Conservation (phyloP, 208 protist species). For the Hexamita inflata region DNA sequence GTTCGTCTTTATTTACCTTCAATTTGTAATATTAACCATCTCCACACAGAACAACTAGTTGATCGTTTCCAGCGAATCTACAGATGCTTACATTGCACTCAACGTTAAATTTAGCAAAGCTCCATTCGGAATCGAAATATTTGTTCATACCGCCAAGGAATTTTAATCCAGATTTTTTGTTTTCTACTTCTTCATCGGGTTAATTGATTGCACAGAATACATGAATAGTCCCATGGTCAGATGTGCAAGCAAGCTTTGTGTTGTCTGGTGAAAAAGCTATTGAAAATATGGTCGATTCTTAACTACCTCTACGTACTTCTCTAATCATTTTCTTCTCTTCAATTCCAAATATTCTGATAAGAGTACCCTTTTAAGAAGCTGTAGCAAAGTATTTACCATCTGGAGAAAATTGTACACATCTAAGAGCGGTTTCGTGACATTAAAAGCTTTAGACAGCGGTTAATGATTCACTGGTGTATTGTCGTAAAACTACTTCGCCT, state of each 20-base stretch:
- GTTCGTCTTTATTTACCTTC: neutral
- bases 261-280: constrained; percentile 13
- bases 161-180: neutral
- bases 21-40: constrained; percentile 15
- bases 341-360: neutral
- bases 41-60: neutral
- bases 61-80: neutral
- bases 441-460: neutral
- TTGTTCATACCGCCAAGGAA: constrained; percentile 5
- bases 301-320: neutral
- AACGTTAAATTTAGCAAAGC: neutral
- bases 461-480: neutral
- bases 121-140: constrained; percentile 20
- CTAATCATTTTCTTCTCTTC: neutral
- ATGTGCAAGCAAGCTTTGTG: neutral
- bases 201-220: constrained; percentile 10
- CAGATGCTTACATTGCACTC: neutral
- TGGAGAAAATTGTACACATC: neutral
- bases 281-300: neutral
- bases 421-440: neutral
- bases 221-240: neutral
- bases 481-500: neutral
- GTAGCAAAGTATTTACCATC: constrained; percentile 18
- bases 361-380: constrained; percentile 8
- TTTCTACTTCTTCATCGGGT: too few species aligned